Conservation (phyloP, 805 yeast species). For the Barnettozyma californica region DNA sequence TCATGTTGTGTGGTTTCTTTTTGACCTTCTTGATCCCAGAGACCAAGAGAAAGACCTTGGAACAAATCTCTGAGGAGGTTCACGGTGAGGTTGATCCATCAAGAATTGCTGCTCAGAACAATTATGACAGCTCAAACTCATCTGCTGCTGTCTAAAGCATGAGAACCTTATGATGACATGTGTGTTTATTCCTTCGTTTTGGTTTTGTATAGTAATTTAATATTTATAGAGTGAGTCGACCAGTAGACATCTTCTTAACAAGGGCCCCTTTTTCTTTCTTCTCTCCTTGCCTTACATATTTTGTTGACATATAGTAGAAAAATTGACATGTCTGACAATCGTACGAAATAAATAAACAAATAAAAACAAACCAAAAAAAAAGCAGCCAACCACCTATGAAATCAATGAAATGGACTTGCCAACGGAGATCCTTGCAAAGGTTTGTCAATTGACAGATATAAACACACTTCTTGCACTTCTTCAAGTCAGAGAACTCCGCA, state of each 20-base stretch:
- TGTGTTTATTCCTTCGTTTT: not conserved
- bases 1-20: conserved; percentile 78
- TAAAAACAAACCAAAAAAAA: not conserved
- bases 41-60: conserved; percentile 87
- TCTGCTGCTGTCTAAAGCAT: conserved; percentile 17
- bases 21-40: conserved; percentile 73
- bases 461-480: not conserved
- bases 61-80: conserved; percentile 71
- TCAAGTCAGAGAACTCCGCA: not conserved
- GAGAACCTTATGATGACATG: not conserved
- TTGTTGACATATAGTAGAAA: too few species aligned
- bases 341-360: too few species aligned
- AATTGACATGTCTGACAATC: too few species aligned
- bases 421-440: not conserved
- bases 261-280: too few species aligned
- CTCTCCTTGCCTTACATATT: too few species aligned
- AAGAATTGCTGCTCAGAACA: conserved; percentile 23
- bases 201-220: not conserved
- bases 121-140: conserved; percentile 14
- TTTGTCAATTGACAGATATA: not conserved
- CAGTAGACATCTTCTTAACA: too few species aligned
- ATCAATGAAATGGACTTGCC: not conserved
- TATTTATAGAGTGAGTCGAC: not conserved
- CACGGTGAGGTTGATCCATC: conserved; percentile 71
- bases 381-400: too few species aligned